A percentile compares a stretch with the other conserved stretches of the same genome.
Conservation (phyloP, 345 rosid species). For the Pseudoturritis turrita region DNA sequence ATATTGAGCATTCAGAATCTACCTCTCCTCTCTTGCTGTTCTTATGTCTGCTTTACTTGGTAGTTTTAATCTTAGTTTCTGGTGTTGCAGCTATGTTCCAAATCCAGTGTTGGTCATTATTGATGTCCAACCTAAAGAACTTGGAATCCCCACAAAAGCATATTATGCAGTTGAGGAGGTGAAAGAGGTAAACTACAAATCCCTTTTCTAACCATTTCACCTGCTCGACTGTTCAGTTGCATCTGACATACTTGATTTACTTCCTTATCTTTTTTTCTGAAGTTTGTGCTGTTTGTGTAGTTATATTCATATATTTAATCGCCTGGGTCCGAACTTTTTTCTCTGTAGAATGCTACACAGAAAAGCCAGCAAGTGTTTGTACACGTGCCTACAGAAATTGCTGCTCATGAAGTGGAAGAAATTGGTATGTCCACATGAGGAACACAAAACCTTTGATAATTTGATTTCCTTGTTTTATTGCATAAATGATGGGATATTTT, state of each 20-base stretch:
- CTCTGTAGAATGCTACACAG: constrained; percentile 75
- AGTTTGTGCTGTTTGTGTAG: not conserved
- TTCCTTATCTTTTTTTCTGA: not conserved
- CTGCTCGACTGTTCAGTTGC: not conserved
- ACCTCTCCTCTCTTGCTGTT: not conserved
- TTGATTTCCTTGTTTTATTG: not conserved
- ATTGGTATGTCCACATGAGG: constrained; percentile 53
- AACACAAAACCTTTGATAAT: not conserved
- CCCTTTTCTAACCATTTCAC: not conserved
- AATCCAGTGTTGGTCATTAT: constrained; percentile 87
- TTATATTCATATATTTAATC: not conserved
- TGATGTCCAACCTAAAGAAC: constrained; percentile 83
- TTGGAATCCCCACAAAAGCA: constrained; percentile 86
- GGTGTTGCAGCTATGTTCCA: constrained; percentile 63
- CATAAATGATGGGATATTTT: not conserved
- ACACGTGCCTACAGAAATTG: constrained; percentile 74
- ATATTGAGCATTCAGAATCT: not conserved
- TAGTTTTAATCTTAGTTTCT: constrained; percentile 8
- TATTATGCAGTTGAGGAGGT: constrained; percentile 66
- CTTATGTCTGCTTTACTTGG: not conserved
- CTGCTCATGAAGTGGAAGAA: constrained; percentile 88
- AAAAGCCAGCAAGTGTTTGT: constrained; percentile 85
- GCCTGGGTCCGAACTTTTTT: not conserved
- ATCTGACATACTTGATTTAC: not conserved
- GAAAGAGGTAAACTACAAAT: constrained; percentile 36